Evolutionary conservation across 805 yeast genomes (phyloP).

Genomic region (Ogataea wickerhamii): DNA sequence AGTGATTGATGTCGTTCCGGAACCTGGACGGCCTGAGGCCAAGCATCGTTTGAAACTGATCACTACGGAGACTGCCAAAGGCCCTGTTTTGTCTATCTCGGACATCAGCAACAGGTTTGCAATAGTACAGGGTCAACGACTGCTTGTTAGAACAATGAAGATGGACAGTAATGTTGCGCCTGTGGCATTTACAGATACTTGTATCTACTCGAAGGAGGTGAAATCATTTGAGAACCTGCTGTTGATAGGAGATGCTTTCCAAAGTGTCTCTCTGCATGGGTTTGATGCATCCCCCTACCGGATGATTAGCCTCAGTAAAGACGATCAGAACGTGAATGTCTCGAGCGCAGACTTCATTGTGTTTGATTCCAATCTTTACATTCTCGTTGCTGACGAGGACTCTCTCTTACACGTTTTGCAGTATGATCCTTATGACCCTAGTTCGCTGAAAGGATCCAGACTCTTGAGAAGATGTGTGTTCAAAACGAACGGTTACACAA

Average conservation of each 20-base stretch:
- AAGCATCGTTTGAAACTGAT: slow-evolving; percentile 72
- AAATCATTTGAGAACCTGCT: slow-evolving; percentile 81
- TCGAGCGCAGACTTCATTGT: slow-evolving; percentile 73
- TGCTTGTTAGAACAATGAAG: slow-evolving; percentile 74
- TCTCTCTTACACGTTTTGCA: slow-evolving; percentile 67
- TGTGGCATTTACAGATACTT: slow-evolving; percentile 89
- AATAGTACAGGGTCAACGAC: slow-evolving; percentile 82
- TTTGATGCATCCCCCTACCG: slow-evolving; percentile 95
- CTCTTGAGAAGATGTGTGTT: slow-evolving; percentile 69
- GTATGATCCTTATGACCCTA: slow-evolving; percentile 90
- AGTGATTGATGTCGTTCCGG: slow-evolving; percentile 80
- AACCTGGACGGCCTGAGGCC: slow-evolving; percentile 81
- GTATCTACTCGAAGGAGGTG: slow-evolving; percentile 71
- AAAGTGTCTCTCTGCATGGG: slow-evolving; percentile 76
- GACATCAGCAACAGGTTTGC: slow-evolving; percentile 82
- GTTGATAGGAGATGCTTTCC: slow-evolving; percentile 76
- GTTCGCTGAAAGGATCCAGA: slow-evolving; percentile 74
- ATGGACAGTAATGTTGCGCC: slow-evolving; percentile 78
- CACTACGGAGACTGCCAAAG: slow-evolving; percentile 70
- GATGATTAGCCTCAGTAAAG: slow-evolving; percentile 75
- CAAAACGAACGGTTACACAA: slow-evolving; percentile 59
- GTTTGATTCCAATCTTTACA: slow-evolving; percentile 62
- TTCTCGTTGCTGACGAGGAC: slow-evolving; percentile 66
- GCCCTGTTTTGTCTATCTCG: slow-evolving; percentile 75
- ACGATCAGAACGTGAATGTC: slow-evolving; percentile 58